Evolutionary conservation across 1,139 yeast genomes (phyloP), one percentile per base, ranked within the genome.

Genomic region (Diutina catenulata): DNA sequence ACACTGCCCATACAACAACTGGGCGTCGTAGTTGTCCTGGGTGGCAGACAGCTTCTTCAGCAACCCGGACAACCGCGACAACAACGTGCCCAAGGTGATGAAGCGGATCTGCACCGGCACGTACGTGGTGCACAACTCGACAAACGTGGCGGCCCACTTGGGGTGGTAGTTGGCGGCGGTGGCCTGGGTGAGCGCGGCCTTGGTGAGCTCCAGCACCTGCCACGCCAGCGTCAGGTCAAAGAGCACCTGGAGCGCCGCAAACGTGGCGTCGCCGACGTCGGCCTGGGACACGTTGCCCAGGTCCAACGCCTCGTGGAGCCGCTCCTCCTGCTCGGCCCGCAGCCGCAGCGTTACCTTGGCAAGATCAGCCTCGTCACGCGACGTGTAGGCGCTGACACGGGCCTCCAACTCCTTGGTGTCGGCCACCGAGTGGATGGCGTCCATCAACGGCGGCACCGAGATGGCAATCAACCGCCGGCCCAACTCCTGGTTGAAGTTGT

Each of bases 21-120:
- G 77, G n/a, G 59, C 47, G 16, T 51, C 52, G 35, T 57, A 52
- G 22, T 52, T 49, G 4, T 56, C 54, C n/a, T 49, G 44, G 8
- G 36, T 25, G 10, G 47, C 39, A 3, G 55, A 49, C 18, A 51
- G 45, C 13, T 49, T 45, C 10, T 48, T 44, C 14, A 62, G 45
- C 3, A 55, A 41, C 3, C 43, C 37, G 8, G 47, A 43, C 39
- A 71, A 56, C 16, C 55, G 54, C 3, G 55, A 40, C 23, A 73
- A 57, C 32, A 73, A 52, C 11, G 74, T 62, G 11, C 58, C 55
- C 38, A 83, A 64, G 4, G 83, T 72, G 31, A 80, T 62, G 54
- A 84, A 88, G 45, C 98, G 65, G 43, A 86, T 62, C 51, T 87
- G 96, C 14, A 91, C 94, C 0, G 95, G 97, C 6, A 86, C 74